Base-by-base conservation (phyloP, 345 rosid genomes). In the Combretum micranthum region DNA sequence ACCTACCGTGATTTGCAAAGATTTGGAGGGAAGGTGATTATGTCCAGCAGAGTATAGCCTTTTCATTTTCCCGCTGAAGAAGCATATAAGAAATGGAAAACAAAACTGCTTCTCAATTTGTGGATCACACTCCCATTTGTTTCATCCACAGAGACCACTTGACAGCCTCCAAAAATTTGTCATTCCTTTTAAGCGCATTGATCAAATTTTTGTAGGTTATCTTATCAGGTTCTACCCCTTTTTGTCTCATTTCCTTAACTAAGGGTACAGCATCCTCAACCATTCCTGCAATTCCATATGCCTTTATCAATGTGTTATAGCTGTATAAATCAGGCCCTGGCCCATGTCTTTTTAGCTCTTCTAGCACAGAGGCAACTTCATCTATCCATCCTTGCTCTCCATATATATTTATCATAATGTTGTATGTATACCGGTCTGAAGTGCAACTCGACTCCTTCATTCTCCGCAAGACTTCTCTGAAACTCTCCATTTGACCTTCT, bases 71-170 rank as follows among this genome's bases (percentile, higher is more conserved):
- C 39, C 10, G 9, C 39, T 11, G 39, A 32, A 54, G 42, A 19
- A n/a, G 14, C 12, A 12, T 17, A 18, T 48, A 19, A 50, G 22
- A 50, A 12, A 50, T n/a, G 52, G 52, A 50, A 17, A 50, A 17
- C 19, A n/a, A 50, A 50, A 22, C 12, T 2, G 52, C 18, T n/a
- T 15, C 12, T 51, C 6, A 32, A 32, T 7, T 32, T 32, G 39
- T 64, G 39, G 39, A 32, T 65, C 72, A 73, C 59, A 87, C 56
- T 61, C 84, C 88, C 80, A 84, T 68, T 75, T 91, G 98, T 69
- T 88, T 91, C 90, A 86, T 81, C 96, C 98, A 88, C 83, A 91
- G 80, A 49, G 96, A 91, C 96, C 96, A 91, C 70, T 78, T 84
- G 13, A 88, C 75, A 72, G 98, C 96, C 72, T 91, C 96, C 63